Conservation (phyloP, 805 yeast genomes). For the Metschnikowia cubensis region DNA sequence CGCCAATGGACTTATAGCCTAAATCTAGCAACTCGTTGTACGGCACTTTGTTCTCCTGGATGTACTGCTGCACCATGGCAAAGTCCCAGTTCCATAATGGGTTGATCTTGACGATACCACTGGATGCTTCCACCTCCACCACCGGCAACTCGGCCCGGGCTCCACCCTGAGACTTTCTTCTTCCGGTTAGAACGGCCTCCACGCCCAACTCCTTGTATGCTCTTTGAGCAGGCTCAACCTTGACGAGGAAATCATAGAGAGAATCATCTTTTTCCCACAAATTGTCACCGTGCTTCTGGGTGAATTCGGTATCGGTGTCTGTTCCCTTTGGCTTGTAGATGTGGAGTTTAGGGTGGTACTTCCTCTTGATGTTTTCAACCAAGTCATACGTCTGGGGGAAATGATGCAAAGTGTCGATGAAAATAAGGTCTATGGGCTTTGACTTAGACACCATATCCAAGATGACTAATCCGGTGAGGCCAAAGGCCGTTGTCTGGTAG, state of each 20-base stretch:
- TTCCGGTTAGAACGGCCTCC: conserved; percentile 87
- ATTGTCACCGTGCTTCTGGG: conserved; percentile 61
- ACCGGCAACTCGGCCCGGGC: conserved; percentile 67
- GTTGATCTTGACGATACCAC: conserved; percentile 78
- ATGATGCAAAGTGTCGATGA: conserved; percentile 87
- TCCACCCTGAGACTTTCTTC: conserved; percentile 89
- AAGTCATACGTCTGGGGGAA: conserved; percentile 89
- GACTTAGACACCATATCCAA: conserved; percentile 64
- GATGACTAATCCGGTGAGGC: conserved; percentile 86
- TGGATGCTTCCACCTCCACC: conserved; percentile 67
- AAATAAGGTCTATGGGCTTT: conserved; percentile 66
- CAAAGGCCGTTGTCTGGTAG: conserved; percentile 93
- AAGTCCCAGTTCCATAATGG: conserved; percentile 86
- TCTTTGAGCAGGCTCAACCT: conserved; percentile 88
- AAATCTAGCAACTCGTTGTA: conserved; percentile 77
- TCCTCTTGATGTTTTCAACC: conserved; percentile 51
- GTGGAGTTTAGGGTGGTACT: conserved; percentile 57
- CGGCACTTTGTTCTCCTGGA: conserved; percentile 71
- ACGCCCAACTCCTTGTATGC: conserved; percentile 73
- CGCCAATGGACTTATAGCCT: conserved; percentile 91
- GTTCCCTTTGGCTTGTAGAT: conserved; percentile 64
- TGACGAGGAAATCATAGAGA: conserved; percentile 78
- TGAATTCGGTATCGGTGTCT: conserved; percentile 58
- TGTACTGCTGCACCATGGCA: conserved; percentile 62
- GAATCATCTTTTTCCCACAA: conserved; percentile 83